These are phyloP conservation scores for Pleurotus sapidus DNA, from an alignment of 768 basidiomycete species.

Conservation along the genomic window DNA sequence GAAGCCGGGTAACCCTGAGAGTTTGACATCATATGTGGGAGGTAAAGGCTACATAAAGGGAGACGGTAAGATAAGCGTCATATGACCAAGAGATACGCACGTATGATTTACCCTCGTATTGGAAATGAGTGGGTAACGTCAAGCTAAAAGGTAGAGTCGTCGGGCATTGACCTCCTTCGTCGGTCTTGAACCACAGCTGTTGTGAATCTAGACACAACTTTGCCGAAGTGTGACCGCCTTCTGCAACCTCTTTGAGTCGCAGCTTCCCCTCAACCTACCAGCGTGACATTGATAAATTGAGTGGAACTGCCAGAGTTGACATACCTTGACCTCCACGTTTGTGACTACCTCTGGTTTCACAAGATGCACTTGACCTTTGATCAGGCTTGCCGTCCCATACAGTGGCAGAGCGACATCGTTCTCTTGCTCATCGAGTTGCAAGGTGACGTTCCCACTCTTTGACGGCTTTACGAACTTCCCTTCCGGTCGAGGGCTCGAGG, in stretches of 20 bases:
- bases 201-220: slow-evolving; percentile 50
- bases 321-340: slow-evolving; percentile 66
- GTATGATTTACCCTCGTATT: slow-evolving; percentile 52
- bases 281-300: slow-evolving; percentile 1
- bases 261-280: slow-evolving; percentile 61
- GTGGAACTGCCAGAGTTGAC: too few species aligned
- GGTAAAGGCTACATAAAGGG: slow-evolving; percentile 67
- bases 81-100: slow-evolving; percentile 34
- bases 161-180: slow-evolving; percentile 45
- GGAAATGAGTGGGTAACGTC: slow-evolving; percentile 56
- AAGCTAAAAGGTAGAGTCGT: slow-evolving; percentile 50
- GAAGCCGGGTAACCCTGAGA: slow-evolving; percentile 74
- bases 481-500: slow-evolving; percentile 34
- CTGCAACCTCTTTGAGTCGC: slow-evolving; percentile 59
- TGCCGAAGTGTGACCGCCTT: slow-evolving; percentile 54
- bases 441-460: slow-evolving; percentile 46
- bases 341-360: slow-evolving; percentile 52
- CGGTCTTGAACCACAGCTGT: slow-evolving; percentile 57
- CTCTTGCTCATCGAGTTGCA: slow-evolving; percentile 56
- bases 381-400: slow-evolving; percentile 48
- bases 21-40: slow-evolving; percentile 64
- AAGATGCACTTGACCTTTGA: slow-evolving; percentile 58
- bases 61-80: slow-evolving; percentile 2
- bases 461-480: slow-evolving; percentile 59
- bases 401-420: slow-evolving; percentile 48